Percentiles rank a stretch among this genome's conserved stretches.
Conservation (phyloP, 192 early-diverging fungal species). For the Ambispora gerdemannii region DNA sequence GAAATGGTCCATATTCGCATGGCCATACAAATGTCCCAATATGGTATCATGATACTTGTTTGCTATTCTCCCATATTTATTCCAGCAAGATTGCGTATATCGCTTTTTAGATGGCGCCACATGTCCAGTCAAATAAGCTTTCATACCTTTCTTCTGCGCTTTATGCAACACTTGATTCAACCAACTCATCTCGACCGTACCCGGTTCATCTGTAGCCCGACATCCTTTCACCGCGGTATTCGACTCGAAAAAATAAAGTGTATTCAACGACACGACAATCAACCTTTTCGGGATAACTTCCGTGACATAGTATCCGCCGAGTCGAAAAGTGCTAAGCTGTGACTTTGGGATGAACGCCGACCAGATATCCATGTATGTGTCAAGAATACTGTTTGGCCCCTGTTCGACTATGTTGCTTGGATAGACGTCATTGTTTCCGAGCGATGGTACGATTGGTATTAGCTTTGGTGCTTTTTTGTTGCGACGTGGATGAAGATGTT, state of each 20-base stretch:
- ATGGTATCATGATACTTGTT: conserved; percentile 50
- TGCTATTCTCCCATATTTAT: conserved; percentile 45
- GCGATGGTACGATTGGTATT: conserved; percentile 52
- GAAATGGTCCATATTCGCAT: conserved; percentile 72
- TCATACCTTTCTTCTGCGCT: conserved; percentile 44
- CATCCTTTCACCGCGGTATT: conserved; percentile 70
- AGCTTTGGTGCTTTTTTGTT: conserved; percentile 31
- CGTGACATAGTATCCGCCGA: conserved; percentile 64
- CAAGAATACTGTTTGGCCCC: conserved; percentile 50
- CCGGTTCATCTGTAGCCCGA: conserved; percentile 51
- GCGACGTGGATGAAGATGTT: neutral
- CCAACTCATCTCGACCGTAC: conserved; percentile 65
- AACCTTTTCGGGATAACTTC: conserved; percentile 59
- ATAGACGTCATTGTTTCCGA: conserved; percentile 69
- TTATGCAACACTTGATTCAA: conserved; percentile 55
- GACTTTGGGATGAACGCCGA: conserved; percentile 54
- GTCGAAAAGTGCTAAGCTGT: conserved; percentile 58
- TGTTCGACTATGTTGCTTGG: conserved; percentile 63
- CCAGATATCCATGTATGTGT: conserved; percentile 54
- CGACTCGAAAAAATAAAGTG: conserved; percentile 68
- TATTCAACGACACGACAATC: conserved; percentile 66
- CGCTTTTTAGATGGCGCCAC: conserved; percentile 53
- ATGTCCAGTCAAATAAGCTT: conserved; percentile 65
- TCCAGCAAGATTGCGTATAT: conserved; percentile 43
- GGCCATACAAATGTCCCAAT: conserved; percentile 68